Base-by-base conservation (phyloP, 1,139 yeast genomes). In the Hansenula lynferdii region DNA sequence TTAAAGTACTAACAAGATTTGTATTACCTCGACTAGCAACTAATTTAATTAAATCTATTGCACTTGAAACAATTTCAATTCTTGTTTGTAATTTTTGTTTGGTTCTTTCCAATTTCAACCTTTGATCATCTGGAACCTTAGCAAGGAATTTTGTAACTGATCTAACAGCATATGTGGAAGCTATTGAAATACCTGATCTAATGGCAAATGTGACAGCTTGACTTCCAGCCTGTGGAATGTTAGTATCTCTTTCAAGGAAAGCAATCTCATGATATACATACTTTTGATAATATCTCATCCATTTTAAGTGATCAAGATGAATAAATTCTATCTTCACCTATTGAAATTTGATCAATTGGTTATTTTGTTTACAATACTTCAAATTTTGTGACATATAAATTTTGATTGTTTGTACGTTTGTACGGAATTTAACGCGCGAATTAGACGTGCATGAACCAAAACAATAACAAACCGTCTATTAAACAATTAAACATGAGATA, bases 151-250 rank as follows among this genome's bases (percentile, higher is more conserved):
- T 72, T 15, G 78, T 60, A 15, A 84, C 75, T 0, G 85, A 77
- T 45, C 76, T 79, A 38, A 85, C 71, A 16, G 92, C 92, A 60
- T 78, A 85, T 0, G 85, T 80, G 0, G 90, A 78, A 0, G 94
- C 95, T 25, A 84, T 53, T 1, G 89, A 78, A 20, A 85, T 77
- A 0, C 94, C 89, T 1, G 92, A 83, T 42, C 85, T 65, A 30
- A 85, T 79, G 10, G 94, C 95, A 62, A 85, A 82, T 3, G 89
- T 75, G 9, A 85, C 86, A 1, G 87, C 87, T 49, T 85, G 92
- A 41, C 77, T 78, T 24, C 90, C 83, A 5, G 94, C 94, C 61
- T 77, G 72, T 16, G 70, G 51, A 11, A 9, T 14, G 26, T 38
- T 27, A 28, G 34, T 31, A 3, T 8, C 15, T 12, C 5, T 6